phyloP scores from a whole-genome alignment of 305 asterid species.

The Nicotiana rustica region DNA sequence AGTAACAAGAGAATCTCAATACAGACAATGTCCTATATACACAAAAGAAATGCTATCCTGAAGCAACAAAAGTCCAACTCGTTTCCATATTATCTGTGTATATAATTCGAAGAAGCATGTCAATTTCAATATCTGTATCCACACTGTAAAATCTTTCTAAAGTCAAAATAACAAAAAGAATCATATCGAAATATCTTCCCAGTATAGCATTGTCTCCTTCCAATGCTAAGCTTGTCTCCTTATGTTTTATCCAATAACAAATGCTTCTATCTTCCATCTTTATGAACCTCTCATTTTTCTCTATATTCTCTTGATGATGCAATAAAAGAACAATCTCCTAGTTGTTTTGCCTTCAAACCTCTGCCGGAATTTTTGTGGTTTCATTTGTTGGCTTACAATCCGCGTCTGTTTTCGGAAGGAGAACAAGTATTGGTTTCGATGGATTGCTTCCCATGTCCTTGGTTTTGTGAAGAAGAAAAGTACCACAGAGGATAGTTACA shows the following conservation, averaged over 20 bases:
- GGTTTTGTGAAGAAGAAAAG: constrained; percentile 42
- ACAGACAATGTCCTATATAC: not conserved
- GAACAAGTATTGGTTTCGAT: not conserved
- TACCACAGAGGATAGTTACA: constrained; percentile 39
- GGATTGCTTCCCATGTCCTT: constrained; percentile 40
- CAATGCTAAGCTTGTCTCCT: not conserved
- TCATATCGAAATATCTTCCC: not conserved
- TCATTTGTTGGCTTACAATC: not conserved
- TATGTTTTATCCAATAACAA: not conserved
- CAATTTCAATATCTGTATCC: not conserved
- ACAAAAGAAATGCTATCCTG: not conserved
- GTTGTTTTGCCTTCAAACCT: constrained; percentile 21
- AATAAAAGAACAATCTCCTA: not conserved
- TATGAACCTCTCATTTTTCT: not conserved
- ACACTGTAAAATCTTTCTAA: not conserved
- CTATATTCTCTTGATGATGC: not conserved
- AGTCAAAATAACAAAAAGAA: not conserved
- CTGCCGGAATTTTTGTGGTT: not conserved
- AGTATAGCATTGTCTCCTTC: not conserved
- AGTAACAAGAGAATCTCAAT: not conserved
- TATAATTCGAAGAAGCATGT: not conserved
- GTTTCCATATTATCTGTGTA: constrained; percentile 19
- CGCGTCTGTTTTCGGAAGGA: not conserved
- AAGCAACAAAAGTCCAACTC: not conserved
- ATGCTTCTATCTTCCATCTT: not conserved